Evolutionary conservation across 495 filamentous ascomycete species (phyloP), one percentile per base, ranked within the genome.

Genomic region (Tricharina praecox): DNA sequence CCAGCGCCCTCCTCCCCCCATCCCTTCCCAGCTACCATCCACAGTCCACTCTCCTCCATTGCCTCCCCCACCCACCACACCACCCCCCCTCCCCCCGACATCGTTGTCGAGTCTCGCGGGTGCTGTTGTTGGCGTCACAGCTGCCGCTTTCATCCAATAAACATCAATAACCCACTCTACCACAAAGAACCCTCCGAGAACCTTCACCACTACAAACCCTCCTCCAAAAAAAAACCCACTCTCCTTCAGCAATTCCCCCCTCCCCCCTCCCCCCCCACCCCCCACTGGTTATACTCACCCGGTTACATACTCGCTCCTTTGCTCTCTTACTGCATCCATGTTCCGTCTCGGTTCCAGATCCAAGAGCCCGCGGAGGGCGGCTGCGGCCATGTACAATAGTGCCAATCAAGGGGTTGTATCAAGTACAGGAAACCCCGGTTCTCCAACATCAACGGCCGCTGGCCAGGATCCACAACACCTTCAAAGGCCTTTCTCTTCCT

Each of bases 261-360:
- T n/a, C n/a, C n/a, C n/a, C n/a, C n/a, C n/a, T n/a, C n/a, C n/a
- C n/a, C n/a, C n/a, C n/a, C n/a, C n/a, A n/a, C n/a, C n/a, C n/a
- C n/a, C n/a, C n/a, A n/a, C n/a, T n/a, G 16, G 16, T 49, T 18
- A 19, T 50, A 4, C 45, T 40, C 19, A 18, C 23, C 19, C 16
- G 15, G 23, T 34, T 26, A 24, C 21, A 30, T 30, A 39, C 50
- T 50, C 10, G 23, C 35, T 3, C 46, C 36, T 34, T 19, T 19
- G 21, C 48, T 34, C 47, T 42, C 41, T 40, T n/a, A 58, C 57
- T 53, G 21, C 54, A 36, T 48, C 55, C 30, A 58, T 58, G 56
- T 59, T 58, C 20, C 48, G 43, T 35, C 58, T 58, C 51, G 51
- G 55, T 49, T 48, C 56, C 39, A 58, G 53, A 30, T 49, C 56